phyloP scores from a whole-genome alignment of 2,329 filamentous ascomycete species.

The Clonostachys rosea region DNA sequence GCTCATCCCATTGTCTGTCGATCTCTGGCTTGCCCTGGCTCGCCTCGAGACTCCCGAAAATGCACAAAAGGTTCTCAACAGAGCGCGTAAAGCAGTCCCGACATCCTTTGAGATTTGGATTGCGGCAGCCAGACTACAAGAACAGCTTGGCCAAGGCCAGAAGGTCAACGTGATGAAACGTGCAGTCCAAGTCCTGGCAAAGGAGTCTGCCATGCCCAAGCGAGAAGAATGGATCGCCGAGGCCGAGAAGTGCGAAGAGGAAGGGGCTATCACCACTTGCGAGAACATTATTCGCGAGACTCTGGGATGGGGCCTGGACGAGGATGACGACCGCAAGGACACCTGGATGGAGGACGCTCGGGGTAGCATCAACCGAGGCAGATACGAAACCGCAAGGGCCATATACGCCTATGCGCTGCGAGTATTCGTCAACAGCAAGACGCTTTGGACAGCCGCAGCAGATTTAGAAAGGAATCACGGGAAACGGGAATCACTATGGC shows the following conservation, averaged over 20 bases:
- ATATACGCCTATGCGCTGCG: slow-evolving; percentile 90
- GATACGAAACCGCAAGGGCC: slow-evolving; percentile 84
- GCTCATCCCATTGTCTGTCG: slow-evolving; percentile 87
- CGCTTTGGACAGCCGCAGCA: slow-evolving; percentile 84
- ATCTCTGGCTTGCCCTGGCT: slow-evolving; percentile 91
- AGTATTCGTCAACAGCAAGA: slow-evolving; percentile 83
- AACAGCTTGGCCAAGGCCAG: slow-evolving; percentile 73
- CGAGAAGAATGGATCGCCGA: slow-evolving; percentile 96
- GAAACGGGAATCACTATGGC: slow-evolving; percentile 74
- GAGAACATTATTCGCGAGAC: slow-evolving; percentile 89
- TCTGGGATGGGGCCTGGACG: slow-evolving; percentile 86
- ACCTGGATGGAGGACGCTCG: slow-evolving; percentile 95
- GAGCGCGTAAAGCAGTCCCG: slow-evolving; percentile 87
- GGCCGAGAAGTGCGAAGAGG: slow-evolving; percentile 90
- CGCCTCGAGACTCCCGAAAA: slow-evolving; percentile 86
- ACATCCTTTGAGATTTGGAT: slow-evolving; percentile 97
- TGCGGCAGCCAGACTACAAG: slow-evolving; percentile 84
- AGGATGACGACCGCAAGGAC: slow-evolving; percentile 93
- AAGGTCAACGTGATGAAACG: slow-evolving; percentile 93
- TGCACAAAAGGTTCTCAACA: slow-evolving; percentile 92
- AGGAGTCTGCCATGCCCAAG: slow-evolving; percentile 93
- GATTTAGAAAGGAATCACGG: slow-evolving; percentile 91
- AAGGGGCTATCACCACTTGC: slow-evolving; percentile 83
- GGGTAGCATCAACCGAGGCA: slow-evolving; percentile 72
- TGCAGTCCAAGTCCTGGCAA: slow-evolving; percentile 81